phyloP scores from a whole-genome alignment of 1,139 yeast genomes.

The Spencermartinsiella ligniputridi region DNA sequence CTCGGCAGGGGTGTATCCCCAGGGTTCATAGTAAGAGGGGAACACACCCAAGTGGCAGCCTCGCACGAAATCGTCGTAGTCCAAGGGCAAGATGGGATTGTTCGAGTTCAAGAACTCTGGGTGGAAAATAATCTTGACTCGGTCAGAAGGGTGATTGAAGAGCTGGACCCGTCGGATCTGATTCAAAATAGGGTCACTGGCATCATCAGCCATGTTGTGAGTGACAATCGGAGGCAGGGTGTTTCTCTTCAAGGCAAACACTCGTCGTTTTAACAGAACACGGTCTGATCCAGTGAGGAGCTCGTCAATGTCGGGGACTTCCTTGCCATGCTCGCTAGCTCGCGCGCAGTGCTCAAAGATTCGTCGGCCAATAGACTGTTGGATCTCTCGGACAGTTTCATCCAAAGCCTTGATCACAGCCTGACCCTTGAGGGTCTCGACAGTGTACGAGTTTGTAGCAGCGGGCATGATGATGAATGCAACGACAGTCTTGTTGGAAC shows the following conservation, averaged over 20 bases:
- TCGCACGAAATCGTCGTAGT: constrained; percentile 95
- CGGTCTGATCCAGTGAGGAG: constrained; percentile 84
- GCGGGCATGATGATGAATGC: constrained; percentile 99
- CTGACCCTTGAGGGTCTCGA: constrained; percentile 93
- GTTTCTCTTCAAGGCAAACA: constrained; percentile 85
- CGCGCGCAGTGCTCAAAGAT: constrained; percentile 88
- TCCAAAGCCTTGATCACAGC: constrained; percentile 92
- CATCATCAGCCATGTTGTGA: constrained; percentile 95
- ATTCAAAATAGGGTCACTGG: constrained; percentile 83
- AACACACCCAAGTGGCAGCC: constrained; percentile 98
- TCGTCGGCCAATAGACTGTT: constrained; percentile 80
- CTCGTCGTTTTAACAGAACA: constrained; percentile 85
- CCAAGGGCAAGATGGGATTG: constrained; percentile 88
- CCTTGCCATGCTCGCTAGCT: constrained; percentile 59
- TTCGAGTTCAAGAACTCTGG: constrained; percentile 95
- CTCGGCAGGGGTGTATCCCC: constrained; percentile 99
- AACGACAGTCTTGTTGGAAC: constrained; percentile 87
- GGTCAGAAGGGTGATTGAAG: constrained; percentile 83
- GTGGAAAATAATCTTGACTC: constrained; percentile 94
- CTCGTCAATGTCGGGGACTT: constrained; percentile 67
- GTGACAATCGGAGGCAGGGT: constrained; percentile 93
- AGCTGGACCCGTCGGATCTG: constrained; percentile 90
- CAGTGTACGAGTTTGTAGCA: constrained; percentile 86
- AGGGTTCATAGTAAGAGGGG: constrained; percentile 98
- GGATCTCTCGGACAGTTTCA: constrained; percentile 84